Conservation (phyloP, 768 basidiomycete genomes). For the Termitomyces sp. region DNA sequence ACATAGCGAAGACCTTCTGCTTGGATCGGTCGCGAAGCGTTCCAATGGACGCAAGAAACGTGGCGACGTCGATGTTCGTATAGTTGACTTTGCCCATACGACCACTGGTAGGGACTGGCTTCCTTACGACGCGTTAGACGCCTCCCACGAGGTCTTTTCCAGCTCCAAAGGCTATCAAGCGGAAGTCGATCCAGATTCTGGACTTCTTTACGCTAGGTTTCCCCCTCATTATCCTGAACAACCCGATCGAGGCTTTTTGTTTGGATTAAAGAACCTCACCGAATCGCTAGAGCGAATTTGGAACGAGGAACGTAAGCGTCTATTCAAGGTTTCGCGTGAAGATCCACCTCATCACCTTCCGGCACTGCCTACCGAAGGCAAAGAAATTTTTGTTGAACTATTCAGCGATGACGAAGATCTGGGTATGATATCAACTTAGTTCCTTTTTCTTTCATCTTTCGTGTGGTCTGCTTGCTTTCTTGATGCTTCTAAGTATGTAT, state of each 20-base stretch:
- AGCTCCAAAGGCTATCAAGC: conserved; percentile 76
- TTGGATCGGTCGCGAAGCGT: conserved; percentile 61
- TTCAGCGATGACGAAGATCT: conserved; percentile 63
- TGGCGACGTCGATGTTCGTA: conserved; percentile 91
- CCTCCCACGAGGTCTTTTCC: conserved; percentile 41
- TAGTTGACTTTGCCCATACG: conserved; percentile 98
- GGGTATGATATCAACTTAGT: conserved; percentile 72
- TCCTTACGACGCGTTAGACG: conserved; percentile 45
- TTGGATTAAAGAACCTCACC: conserved; percentile 80
- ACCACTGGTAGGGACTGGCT: conserved; percentile 93
- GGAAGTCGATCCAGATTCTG: conserved; percentile 76
- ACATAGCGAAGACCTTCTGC: conserved; percentile 74
- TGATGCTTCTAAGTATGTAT: conserved; percentile 9
- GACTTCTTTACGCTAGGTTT: conserved; percentile 86
- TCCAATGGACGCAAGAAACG: conserved; percentile 64
- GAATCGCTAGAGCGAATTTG: conserved; percentile 78
- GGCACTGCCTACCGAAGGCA: conserved; percentile 63
- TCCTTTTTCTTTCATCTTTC: background rate
- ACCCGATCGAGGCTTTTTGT: conserved; percentile 92
- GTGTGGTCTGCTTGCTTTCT: conserved; percentile 4
- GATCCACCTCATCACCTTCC: conserved; percentile 52
- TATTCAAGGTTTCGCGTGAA: conserved; percentile 60
- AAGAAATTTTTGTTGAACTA: conserved; percentile 75
- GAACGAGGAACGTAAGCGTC: conserved; percentile 74
- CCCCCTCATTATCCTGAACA: conserved; percentile 87